These are phyloP conservation scores for Thelonectria olida DNA, from an alignment of 2,329 filamentous ascomycete genomes.

Conservation along the genomic window DNA sequence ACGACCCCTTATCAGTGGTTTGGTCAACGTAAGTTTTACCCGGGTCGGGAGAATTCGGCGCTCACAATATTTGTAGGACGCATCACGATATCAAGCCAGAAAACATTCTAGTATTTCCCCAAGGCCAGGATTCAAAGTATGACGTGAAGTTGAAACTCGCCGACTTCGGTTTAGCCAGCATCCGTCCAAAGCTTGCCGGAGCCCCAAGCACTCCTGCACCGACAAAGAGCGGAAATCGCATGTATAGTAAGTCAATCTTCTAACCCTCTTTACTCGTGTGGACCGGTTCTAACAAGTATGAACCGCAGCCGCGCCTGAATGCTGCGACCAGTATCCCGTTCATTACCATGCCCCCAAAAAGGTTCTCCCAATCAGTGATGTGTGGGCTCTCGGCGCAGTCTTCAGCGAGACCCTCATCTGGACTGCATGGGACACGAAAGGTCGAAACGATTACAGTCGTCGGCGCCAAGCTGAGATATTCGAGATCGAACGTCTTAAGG, in stretches of 20 bases:
- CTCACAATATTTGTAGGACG: not conserved
- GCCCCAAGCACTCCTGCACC: rapidly evolving
- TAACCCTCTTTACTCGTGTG: not conserved
- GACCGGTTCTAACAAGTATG: not conserved
- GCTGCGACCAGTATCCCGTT: not conserved
- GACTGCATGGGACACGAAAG: not conserved
- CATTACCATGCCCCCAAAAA: not conserved
- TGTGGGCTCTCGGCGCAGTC: constrained; percentile 23
- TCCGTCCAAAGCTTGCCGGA: not conserved
- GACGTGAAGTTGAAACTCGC: constrained; percentile 13
- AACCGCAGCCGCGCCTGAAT: constrained; percentile 22
- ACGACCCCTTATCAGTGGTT: not conserved
- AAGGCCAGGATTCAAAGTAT: not conserved
- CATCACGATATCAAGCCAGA: constrained; percentile 25
- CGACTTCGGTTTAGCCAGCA: constrained; percentile 16
- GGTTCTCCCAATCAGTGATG: not conserved
- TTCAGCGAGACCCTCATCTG: constrained; percentile 25
- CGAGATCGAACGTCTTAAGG: not conserved
- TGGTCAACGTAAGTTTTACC: not conserved
- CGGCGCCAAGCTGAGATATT: not conserved
- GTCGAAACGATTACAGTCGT: constrained; percentile 5
- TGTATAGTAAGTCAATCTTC: constrained; percentile 20
- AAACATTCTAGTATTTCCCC: constrained; percentile 23
- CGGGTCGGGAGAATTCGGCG: too few species aligned
- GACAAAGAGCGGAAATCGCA: constrained; percentile 12